phyloP scores from a whole-genome alignment of 179 eudicot species.

The Vitellaria paradoxa region DNA sequence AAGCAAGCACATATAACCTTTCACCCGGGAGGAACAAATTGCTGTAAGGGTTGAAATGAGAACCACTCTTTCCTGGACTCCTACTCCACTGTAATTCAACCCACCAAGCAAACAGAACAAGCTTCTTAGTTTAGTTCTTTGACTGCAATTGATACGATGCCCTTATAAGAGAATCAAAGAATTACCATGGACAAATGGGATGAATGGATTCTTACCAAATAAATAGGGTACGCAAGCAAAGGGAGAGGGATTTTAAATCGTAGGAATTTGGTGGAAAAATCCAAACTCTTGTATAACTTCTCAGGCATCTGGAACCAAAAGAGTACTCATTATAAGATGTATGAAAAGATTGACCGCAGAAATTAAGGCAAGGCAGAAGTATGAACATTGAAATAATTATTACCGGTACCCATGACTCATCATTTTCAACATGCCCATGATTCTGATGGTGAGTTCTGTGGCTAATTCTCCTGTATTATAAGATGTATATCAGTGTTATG shows the following conservation, averaged over 20 bases:
- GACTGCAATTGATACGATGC: neutral
- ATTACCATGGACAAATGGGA: neutral
- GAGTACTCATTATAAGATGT: neutral
- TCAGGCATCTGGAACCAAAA: conserved; percentile 39
- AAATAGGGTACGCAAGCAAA: conserved; percentile 46
- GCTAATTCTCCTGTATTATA: conserved; percentile 46
- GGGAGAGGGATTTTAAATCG: conserved; percentile 54
- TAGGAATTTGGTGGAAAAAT: conserved; percentile 34
- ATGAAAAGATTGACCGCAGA: neutral
- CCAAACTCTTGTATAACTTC: conserved; percentile 37
- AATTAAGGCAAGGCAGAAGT: neutral
- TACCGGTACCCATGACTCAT: conserved; percentile 70
- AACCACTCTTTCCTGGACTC: conserved; percentile 35
- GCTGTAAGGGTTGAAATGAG: conserved; percentile 40
- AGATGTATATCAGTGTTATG: neutral
- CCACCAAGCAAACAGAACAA: neutral
- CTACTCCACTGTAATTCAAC: conserved; percentile 26
- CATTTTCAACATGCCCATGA: conserved; percentile 50
- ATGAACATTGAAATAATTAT: conserved; percentile 5
- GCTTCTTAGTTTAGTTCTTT: neutral
- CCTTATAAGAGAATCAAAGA: neutral
- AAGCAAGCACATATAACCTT: conserved; percentile 22
- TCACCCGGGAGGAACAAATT: conserved; percentile 29
- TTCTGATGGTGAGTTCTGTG: conserved; percentile 59
- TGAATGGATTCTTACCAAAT: conserved; percentile 32